These are phyloP conservation scores for Ceratobasidium sp. DNA, from an alignment of 1,284 basidiomycete species.

Conservation along the genomic window DNA sequence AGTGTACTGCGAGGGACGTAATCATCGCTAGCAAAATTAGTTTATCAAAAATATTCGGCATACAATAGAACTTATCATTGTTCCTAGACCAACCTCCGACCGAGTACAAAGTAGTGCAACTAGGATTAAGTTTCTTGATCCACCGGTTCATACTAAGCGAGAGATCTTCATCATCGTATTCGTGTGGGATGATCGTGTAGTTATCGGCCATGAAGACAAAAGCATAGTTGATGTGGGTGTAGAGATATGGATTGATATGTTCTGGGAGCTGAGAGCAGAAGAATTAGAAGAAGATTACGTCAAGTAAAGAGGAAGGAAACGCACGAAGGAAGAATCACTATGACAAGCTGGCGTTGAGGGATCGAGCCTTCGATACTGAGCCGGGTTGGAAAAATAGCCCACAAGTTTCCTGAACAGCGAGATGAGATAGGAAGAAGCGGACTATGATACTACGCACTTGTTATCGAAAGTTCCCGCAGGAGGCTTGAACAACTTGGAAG, in stretches of 20 bases:
- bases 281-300: too few relatives aligned
- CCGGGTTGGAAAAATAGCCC: slow-evolving; percentile 18
- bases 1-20: slow-evolving; percentile 18
- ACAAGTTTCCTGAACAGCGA: slow-evolving; percentile 21
- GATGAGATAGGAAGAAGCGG: too few relatives aligned
- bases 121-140: slow-evolving; percentile 34
- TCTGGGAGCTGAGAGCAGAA: background rate
- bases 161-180: slow-evolving; percentile 14
- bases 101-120: slow-evolving; percentile 24
- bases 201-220: slow-evolving; percentile 41
- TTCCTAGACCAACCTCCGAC: slow-evolving; percentile 38
- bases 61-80: background rate
- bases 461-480: slow-evolving; percentile 10
- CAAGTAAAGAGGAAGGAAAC: background rate
- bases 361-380: slow-evolving; percentile 23
- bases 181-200: slow-evolving; percentile 10
- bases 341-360: slow-evolving; percentile 12
- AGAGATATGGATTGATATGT: slow-evolving; percentile 36
- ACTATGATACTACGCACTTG: too few relatives aligned
- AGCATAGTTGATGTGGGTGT: slow-evolving; percentile 36
- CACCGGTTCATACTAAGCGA: slow-evolving; percentile 18
- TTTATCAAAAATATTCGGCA: background rate
- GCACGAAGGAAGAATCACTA: slow-evolving; percentile 18
- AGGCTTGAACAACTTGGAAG: slow-evolving; percentile 11
- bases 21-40: background rate